Evolutionary conservation across 2,329 filamentous ascomycete species (phyloP), one percentile per base, ranked within the genome.

Genomic region (Penicillium sp.): DNA sequence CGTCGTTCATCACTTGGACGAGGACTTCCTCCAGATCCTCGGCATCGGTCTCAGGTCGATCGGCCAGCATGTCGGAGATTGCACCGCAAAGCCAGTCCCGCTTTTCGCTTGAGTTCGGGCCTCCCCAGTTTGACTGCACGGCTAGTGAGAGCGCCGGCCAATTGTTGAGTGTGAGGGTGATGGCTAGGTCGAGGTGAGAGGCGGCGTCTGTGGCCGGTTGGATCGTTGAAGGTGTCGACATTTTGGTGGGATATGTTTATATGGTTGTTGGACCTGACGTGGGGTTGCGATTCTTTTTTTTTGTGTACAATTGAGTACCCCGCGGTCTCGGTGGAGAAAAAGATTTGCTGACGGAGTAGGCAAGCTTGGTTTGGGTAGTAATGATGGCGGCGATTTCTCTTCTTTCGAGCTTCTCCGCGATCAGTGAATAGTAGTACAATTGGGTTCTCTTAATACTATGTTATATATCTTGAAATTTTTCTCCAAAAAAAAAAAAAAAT

Each of bases 31-130:
- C 93, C 42, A 97, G 79, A 66, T 97, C 91, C 61, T 88, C 85
- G 18, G 83, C 78, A 65, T 96, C 89, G 11, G 89, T 86, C 53
- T 85, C 79, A 2, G 85, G 80, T 4, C 79, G 76, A 11, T 79
- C 74, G 18, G 68, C 79, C 65, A 97, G 88, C 60, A 96, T 85
- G 26, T 96, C 90, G 57, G 87, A 88, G 51, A 97, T 82, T 42
- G 89, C 89, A 61, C 92, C 92, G 50, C 90, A 93, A 68, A 99
- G 90, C 93, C 92, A 97, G 81, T 96, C 93, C 68, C 93, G 89
- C 79, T 97, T 97, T 75, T 95, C 91, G 58, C 81, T 74, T 22
- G 86, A 88, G 69, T 91, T 86, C 39, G 90, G 85, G 2, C 93
- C 94, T 67, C 93, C 94, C 89, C 92, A 96, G 76, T 85, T 82